phyloP scores from a whole-genome alignment of 176 grass and related monocot genomes.

The Carex parvula region DNA sequence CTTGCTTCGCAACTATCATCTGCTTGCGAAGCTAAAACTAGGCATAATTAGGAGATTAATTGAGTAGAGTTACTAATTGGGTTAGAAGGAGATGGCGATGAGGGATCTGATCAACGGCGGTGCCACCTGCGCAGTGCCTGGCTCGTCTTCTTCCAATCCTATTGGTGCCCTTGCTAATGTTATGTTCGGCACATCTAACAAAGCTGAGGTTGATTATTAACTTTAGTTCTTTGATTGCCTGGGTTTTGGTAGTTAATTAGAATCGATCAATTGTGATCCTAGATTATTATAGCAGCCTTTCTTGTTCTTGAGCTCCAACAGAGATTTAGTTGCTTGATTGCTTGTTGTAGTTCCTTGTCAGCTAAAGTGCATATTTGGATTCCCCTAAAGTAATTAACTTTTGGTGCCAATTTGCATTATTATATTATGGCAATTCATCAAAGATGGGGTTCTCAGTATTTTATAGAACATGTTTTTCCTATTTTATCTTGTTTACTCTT shows the following conservation, averaged over 20 bases:
- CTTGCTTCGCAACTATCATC: slow-evolving; percentile 3
- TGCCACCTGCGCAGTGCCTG: slow-evolving; percentile 63
- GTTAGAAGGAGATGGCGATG: slow-evolving; percentile 60
- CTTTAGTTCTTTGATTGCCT: not conserved
- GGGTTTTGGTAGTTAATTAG: not conserved
- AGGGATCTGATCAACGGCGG: slow-evolving; percentile 77
- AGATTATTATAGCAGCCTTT: not conserved
- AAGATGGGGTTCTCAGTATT: not conserved
- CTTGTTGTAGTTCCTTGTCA: slow-evolving; percentile 6
- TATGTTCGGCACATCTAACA: slow-evolving; percentile 68
- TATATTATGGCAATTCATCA: not conserved
- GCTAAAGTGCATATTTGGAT: not conserved
- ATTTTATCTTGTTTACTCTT: not conserved
- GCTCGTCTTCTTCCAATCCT: slow-evolving; percentile 72
- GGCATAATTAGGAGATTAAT: slow-evolving; percentile 13
- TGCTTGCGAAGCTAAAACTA: not conserved
- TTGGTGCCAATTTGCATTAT: not conserved
- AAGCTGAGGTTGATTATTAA: slow-evolving; percentile 38
- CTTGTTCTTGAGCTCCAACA: not conserved
- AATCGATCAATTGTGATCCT: not conserved
- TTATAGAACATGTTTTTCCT: not conserved
- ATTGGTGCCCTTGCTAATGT: slow-evolving; percentile 63
- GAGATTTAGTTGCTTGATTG: slow-evolving; percentile 9
- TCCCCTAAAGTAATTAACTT: not conserved
- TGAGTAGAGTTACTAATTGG: not conserved